Evolutionary conservation across 2,329 filamentous ascomycete genomes (phyloP).

Genomic region (Fusarium staphyleae): DNA sequence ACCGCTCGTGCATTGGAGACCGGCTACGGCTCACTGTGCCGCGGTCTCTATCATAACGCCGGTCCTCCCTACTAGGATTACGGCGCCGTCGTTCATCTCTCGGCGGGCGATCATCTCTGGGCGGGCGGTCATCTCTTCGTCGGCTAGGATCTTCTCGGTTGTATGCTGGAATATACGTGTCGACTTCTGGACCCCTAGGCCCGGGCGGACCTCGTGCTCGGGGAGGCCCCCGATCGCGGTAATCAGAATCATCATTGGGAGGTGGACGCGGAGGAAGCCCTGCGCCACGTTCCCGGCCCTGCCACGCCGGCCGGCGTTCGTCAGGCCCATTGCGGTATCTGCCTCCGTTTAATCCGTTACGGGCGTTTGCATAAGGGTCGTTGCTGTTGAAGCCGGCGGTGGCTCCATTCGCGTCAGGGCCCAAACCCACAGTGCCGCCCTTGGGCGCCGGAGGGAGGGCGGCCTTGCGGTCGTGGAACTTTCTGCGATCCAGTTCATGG

Average conservation of each 20-base stretch:
- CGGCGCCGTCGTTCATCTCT: slow-evolving; percentile 45
- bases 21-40: slow-evolving; percentile 51
- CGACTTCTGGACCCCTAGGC: slow-evolving; percentile 50
- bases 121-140: slow-evolving; percentile 46
- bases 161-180: slow-evolving; percentile 61
- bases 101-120: slow-evolving; percentile 40
- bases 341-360: slow-evolving; percentile 58
- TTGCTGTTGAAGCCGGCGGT: slow-evolving; percentile 58
- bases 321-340: slow-evolving; percentile 54
- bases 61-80: slow-evolving; percentile 45
- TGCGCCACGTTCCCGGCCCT: slow-evolving; percentile 54
- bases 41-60: slow-evolving; percentile 52
- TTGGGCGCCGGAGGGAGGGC: slow-evolving; percentile 89
- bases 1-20: slow-evolving; percentile 49
- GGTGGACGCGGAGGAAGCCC: slow-evolving; percentile 57
- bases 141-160: slow-evolving; percentile 46
- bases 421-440: slow-evolving; percentile 85
- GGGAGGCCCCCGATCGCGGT: slow-evolving; percentile 47
- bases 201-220: slow-evolving; percentile 45
- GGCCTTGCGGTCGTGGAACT: slow-evolving; percentile 85
- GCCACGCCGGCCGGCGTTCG: slow-evolving; percentile 62
- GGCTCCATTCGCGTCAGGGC: slow-evolving; percentile 59
- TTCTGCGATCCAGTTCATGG: slow-evolving; percentile 93
- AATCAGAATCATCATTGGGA: slow-evolving; percentile 48
- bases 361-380: slow-evolving; percentile 55